Evolutionary conservation across 352 stramenopile genomes (phyloP), one percentile per base, ranked within the genome.

Genomic region (Phytophthora ohioensis): DNA sequence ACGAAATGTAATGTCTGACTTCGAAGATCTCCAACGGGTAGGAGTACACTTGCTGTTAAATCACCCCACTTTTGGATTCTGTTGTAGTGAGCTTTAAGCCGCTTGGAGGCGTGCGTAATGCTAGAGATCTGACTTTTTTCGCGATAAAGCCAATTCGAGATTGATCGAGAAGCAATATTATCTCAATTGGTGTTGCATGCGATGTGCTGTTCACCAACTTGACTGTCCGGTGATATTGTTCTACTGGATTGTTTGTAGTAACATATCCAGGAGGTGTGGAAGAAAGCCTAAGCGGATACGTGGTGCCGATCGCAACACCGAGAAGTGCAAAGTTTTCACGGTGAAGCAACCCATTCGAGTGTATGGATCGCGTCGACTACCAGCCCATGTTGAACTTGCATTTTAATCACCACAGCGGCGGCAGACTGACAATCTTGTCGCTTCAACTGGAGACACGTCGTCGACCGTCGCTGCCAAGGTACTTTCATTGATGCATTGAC

Each of bases 121-220:
- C 43, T 57, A 1, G 32, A 3, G 27, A 64, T 56, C 11, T 10
- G 0, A 7, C 10, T 15, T 55, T 56, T 7, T 65, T 57, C 0
- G 34, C 46, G 2, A 65, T 34, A 51, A 65, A 57, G 5, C 35
- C 57, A 13, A 64, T 41, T 3, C 57, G 45, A 17, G 57, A 64
- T 7, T 56, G 43, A 17, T 64, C 13, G n/a, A 64, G 35, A 32
- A 64, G 45, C 21, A 48, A 3, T 3, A 64, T 21, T 32, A 56
- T 64, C 12, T 56, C 57, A 27, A 48, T 64, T 11, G n/a, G 57
- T n/a, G 45, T 47, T 0, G 57, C 57, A 11, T 34, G 9, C 7
- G 43, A 56, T 4, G 43, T 64, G 35, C 15, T 42, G 27, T 65
- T 56, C 2, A 51, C 57, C 4, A 65, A n/a, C 35, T 41, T 41